These are phyloP conservation scores for Nannizziopsis barbatae DNA, from an alignment of 2,329 filamentous ascomycete genomes.

Conservation along the genomic window DNA sequence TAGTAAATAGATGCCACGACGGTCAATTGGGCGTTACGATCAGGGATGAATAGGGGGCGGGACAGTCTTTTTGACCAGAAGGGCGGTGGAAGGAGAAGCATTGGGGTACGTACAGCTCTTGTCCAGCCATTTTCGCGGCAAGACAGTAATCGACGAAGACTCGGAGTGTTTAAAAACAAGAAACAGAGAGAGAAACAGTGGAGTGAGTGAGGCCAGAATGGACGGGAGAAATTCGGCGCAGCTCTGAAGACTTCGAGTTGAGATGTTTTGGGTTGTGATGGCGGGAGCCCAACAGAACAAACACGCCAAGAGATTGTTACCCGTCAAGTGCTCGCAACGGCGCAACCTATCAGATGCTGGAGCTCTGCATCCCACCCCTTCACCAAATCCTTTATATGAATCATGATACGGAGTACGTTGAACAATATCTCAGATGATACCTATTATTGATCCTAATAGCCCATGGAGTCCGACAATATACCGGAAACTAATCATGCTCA, in stretches of 20 bases:
- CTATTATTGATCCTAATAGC: too few species aligned
- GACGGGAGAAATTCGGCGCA: too few species aligned
- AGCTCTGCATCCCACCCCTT: too few species aligned
- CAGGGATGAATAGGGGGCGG: too few species aligned
- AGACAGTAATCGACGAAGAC: not conserved
- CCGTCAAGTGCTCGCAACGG: not conserved
- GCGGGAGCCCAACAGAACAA: not conserved
- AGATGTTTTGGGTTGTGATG: not conserved
- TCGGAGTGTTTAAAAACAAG: not conserved
- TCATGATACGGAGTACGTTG: not conserved
- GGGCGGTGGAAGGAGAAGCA: not conserved
- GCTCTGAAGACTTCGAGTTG: too few species aligned
- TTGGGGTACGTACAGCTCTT: slow-evolving; percentile 3
- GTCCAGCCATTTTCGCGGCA: not conserved
- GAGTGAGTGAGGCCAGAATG: not conserved
- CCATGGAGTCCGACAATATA: too few species aligned
- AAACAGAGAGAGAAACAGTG: not conserved
- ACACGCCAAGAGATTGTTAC: not conserved
- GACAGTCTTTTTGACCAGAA: too few species aligned
- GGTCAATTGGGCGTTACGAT: too few species aligned
- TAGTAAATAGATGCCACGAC: too few species aligned
- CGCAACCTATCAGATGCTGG: too few species aligned
- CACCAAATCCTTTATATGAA: too few species aligned
- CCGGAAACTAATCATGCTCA: not conserved
- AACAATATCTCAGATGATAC: too few species aligned